Conservation (phyloP, 2,329 filamentous ascomycete species). For the Colletotrichum sp. region DNA sequence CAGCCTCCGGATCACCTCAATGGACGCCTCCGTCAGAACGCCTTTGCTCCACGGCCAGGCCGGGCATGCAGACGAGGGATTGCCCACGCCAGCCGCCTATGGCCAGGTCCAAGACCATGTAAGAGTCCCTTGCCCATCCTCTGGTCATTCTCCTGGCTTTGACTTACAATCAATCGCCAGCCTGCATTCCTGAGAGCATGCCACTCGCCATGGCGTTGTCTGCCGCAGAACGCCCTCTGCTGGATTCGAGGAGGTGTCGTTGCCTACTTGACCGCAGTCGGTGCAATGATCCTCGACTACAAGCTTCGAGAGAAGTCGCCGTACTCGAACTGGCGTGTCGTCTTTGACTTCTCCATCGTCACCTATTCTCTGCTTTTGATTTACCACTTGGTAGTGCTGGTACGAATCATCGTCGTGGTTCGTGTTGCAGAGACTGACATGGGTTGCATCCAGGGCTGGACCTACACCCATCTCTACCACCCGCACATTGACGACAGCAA, state of each 20-base stretch:
- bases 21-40: constrained; percentile 20
- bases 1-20: not conserved
- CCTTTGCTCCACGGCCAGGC: constrained; percentile 21
- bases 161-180: constrained; percentile 32
- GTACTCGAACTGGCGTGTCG: constrained; percentile 43
- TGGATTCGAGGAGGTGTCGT: constrained; percentile 46
- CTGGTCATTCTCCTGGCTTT: not conserved
- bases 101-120: constrained; percentile 33
- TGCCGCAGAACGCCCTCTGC: constrained; percentile 51
- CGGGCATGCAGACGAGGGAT: not conserved
- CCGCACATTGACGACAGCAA: constrained; percentile 43
- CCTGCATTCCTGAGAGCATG: constrained; percentile 56
- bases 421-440: not conserved
- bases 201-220: constrained; percentile 54
- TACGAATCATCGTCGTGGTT: constrained; percentile 32
- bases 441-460: constrained; percentile 48
- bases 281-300: constrained; percentile 48
- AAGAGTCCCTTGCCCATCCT: not conserved
- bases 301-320: constrained; percentile 46
- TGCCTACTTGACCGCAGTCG: constrained; percentile 46
- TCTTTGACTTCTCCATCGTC: constrained; percentile 56
- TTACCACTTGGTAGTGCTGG: constrained; percentile 52
- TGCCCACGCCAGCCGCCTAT: constrained; percentile 19
- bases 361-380: constrained; percentile 45
- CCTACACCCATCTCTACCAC: constrained; percentile 55